Base-by-base conservation (phyloP, 2,329 filamentous ascomycete species). In the Epichloe uncinata region DNA sequence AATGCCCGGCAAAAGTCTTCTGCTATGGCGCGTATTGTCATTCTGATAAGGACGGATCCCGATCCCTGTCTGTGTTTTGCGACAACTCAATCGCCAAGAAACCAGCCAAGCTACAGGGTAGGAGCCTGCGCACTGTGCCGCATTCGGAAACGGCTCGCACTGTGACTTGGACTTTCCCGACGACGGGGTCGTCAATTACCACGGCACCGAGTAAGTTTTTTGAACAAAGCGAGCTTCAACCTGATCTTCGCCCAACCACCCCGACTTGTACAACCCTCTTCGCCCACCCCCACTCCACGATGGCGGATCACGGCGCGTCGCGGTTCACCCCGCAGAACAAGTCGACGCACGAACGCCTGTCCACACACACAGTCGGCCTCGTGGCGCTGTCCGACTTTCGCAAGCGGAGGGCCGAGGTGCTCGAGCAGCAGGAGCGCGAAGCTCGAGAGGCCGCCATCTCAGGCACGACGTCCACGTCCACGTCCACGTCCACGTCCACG, bases 351-450 rank as follows among this genome's bases (percentile, higher is more conserved):
- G 84, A 95, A 61, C 75, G 88, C 13, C 75, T 95, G 45, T 91
- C 91, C 53, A 87, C 81, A 49, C 82, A 88, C 61, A 95, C 88
- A 0, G 89, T 96, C 56, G 93, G 93, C 40, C 82, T 98, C 3
- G 91, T 97, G 48, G 81, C 87, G 51, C 82, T 96, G 42, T 88
- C 87, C 56, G 93, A 97, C 64, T 97, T 95, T 66, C 88, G 91
- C 67, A 97, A 98, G 71, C 83, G 93, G 52, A 87, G 91, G 66
- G 90, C 89, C 58, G 88, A 96, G 67, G 87, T 90, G n/a, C 73
- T 95, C 45, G 91, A 96, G 66, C 83, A 87, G 63, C 91, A 93
- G 62, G 87, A 93, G 62, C 80, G 85, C 60, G 87, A 93, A 60
- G 83, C 80, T 12, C 81, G 82, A 61, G 84, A 87, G 56, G 75